A percentile compares a stretch with the other conserved stretches of the same genome.
Conservation (phyloP, 768 basidiomycete genomes). For the Pleurotus platypus region DNA sequence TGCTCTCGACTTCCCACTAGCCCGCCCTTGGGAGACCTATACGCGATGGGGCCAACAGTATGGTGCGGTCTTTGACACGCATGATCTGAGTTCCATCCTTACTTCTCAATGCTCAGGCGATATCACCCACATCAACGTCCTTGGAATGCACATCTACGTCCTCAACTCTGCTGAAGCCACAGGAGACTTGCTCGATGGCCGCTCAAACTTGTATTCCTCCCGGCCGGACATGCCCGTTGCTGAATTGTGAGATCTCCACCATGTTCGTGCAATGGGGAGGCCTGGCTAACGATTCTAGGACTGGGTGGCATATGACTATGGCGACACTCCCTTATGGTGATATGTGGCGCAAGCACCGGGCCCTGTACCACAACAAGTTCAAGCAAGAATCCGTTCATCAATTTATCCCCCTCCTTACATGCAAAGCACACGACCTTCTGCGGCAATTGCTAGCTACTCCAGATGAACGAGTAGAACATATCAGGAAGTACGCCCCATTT, state of each 20-base stretch:
- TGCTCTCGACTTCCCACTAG: conserved; percentile 19
- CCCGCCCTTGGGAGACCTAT: conserved; percentile 29
- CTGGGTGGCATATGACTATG: conserved; percentile 6
- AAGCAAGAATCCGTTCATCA: conserved; percentile 3
- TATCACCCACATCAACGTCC: background rate
- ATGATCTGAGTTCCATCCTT: background rate
- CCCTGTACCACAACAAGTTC: conserved; percentile 1
- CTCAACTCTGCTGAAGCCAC: conserved; percentile 4
- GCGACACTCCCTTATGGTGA: conserved; percentile 1
- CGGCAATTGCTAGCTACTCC: conserved; percentile 23
- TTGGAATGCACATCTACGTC: background rate
- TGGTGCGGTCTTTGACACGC: conserved; percentile 13
- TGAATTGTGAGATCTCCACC: background rate
- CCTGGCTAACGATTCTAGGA: background rate
- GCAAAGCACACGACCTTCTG: conserved; percentile 25
- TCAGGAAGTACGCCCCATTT: conserved; percentile 22
- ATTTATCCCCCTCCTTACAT: conserved; percentile 16
- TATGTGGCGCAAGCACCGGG: conserved; percentile 4
- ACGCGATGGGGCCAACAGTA: conserved; percentile 28
- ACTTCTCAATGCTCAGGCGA: background rate
- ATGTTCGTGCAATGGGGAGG: no score
- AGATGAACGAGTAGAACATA: conserved; percentile 16
- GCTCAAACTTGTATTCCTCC: background rate
- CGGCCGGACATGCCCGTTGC: conserved; percentile 5
- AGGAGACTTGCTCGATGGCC: background rate